Evolutionary conservation across 2,329 filamentous ascomycete genomes (phyloP), one percentile per base, ranked within the genome.

Genomic region (Penicillium brevicompactum): DNA sequence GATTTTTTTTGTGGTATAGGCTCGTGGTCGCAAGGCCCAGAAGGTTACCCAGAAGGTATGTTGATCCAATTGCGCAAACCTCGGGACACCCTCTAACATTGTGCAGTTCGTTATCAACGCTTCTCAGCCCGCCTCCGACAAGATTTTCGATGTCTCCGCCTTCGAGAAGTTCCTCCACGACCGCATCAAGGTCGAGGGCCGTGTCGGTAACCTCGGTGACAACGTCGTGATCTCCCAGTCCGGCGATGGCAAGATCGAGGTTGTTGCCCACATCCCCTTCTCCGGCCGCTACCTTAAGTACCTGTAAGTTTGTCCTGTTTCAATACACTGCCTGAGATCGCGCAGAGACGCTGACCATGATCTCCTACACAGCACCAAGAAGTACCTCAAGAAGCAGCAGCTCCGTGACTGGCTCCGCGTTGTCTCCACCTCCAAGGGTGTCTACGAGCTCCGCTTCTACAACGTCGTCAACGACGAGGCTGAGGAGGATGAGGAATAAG

Each of bases 361-460:
- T 46, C 32, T 43, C 4, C 38, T 47, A 46, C 49, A 51, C 68
- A 96, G 91, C 79, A 99, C 94, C 80, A 99, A 99, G 91, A 99
- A 99, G 87, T 99, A 96, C 89, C 89, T 99, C 82, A 99, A 99
- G 92, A 99, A 99, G 91, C 91, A 97, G 86, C 93, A 97, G 87
- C 91, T 99, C 78, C 91, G 94, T 84, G 94, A 99, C 86, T 99
- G 94, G 94, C 90, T 99, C 76, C 92, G 94, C 74, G 93, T 99
- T 72, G 94, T 99, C 76, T 95, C 92, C 71, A 97, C 93, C 78
- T 92, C 90, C 79, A 93, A 93, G 84, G 93, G 94, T 77, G 92
- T 97, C 67, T 99, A 99, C 85, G 92, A 97, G 86, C 89, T 99
- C 82, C 92, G 96, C 85, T 99, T 99, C 92, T 99, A 96, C 92